Percentiles rank a stretch among this genome's conserved stretches.
Conservation (phyloP, 352 stramenopile genomes). For the Phytophthora syringae region DNA sequence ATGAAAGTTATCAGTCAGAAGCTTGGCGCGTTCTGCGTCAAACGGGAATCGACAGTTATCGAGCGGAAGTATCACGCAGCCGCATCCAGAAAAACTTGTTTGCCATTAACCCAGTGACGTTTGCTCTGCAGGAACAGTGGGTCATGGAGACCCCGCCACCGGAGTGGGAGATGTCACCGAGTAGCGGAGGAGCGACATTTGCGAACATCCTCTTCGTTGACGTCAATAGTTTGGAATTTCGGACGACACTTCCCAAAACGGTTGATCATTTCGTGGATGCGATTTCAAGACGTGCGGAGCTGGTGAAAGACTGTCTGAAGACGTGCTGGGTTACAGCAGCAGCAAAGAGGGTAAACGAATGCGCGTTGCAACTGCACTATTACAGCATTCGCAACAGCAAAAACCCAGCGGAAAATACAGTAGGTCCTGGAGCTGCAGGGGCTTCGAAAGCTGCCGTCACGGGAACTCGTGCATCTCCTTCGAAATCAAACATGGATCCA, state of each 20-base stretch:
- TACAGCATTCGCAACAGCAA: conserved; percentile 21
- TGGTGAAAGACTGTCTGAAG: conserved; percentile 87
- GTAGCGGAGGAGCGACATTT: conserved; percentile 49
- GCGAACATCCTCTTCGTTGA: conserved; percentile 87
- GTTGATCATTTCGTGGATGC: conserved; percentile 89
- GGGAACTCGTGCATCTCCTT: conserved; percentile 19
- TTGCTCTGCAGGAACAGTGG: conserved; percentile 91
- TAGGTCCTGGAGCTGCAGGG: conserved; percentile 26
- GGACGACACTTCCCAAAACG: conserved; percentile 70
- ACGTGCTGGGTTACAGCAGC: conserved; percentile 83
- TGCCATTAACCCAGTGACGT: conserved; percentile 82
- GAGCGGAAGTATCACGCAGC: conserved; percentile 48
- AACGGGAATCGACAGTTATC: conserved; percentile 70
- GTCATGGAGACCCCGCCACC: conserved; percentile 67
- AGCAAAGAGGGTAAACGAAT: conserved; percentile 77
- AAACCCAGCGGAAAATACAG: conserved; percentile 22
- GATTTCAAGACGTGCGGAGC: conserved; percentile 74
- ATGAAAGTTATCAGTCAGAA: conserved; percentile 71
- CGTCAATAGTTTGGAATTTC: conserved; percentile 69
- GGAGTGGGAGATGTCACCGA: conserved; percentile 76
- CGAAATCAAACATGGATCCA: conserved; percentile 23
- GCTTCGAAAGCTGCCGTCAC: conserved; percentile 9
- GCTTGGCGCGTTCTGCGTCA: conserved; percentile 84
- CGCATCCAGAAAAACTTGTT: conserved; percentile 65
- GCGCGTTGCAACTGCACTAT: conserved; percentile 47